Evolutionary conservation across 306 rosid genomes (phyloP), one percentile per base, ranked within the genome.

Genomic region (Inga oerstediana): DNA sequence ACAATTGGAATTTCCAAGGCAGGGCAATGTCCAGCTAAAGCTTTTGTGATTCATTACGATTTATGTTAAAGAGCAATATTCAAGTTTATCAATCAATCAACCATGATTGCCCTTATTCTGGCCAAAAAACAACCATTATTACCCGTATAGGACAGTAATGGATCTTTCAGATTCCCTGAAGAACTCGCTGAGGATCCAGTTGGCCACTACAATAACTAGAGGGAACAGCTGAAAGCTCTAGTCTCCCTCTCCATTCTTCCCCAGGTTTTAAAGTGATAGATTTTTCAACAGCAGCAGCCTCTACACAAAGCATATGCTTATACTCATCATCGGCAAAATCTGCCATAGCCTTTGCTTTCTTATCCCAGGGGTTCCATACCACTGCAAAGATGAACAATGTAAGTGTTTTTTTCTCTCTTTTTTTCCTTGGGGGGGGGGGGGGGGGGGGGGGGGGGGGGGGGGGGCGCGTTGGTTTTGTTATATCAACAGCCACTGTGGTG

Each of bases 361-460:
- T 97, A 88, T 97, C 99, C 99, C 99, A 97, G 59, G 99, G 97
- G 87, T 97, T 97, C 99, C 99, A 97, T 61, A 97, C 99, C 85
- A 94, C 99, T 97, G 89, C 73, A 87, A 43, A 48, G 30, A 77
- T 54, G 58, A 77, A 87, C 41, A 78, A 73, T 56, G 10, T 64
- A 3, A 11, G 13, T 17, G 0, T 15, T 37, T 37, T 35, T 35
- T 4, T 2, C 4, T 35, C 5, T 37, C 5, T 37, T 5, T 35
- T 35, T 35, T 35, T 35, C 5, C 5, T 37, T 32, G 34, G 34
- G 34, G 34, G n/a, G n/a, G n/a, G n/a, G n/a, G n/a, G 2, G 34
- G 43, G 6, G 43, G 41, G 43, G 8, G 43, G 8, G 4, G 2
- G 34, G 43, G 6, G 2, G 34, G 43, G 6, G 43, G 41, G 43